phyloP scores from a whole-genome alignment of 306 rosid genomes.

The Leucaena leucocephala region DNA sequence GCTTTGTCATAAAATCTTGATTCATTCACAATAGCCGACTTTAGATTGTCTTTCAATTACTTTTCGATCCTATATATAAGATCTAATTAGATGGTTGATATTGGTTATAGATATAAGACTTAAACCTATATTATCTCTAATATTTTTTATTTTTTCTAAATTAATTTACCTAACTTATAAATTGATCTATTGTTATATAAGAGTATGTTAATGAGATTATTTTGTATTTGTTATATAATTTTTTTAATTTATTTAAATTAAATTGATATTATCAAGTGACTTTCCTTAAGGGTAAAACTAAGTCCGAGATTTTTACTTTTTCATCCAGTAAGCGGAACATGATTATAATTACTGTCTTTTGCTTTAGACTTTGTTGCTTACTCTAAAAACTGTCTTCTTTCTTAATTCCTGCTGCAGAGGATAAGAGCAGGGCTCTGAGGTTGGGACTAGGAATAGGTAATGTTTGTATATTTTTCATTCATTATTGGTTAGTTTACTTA shows the following conservation, averaged over 20 bases:
- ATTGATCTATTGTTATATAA: too few relatives aligned
- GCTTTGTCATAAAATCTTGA: background rate
- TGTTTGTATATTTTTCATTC: background rate
- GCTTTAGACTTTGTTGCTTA: background rate
- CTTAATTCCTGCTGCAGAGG: background rate
- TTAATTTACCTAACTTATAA: too few relatives aligned
- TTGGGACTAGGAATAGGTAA: slow-evolving; percentile 20
- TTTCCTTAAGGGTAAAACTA: background rate
- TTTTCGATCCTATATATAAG: background rate
- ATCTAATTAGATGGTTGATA: too few relatives aligned
- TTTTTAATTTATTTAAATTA: too few relatives aligned
- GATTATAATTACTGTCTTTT: background rate
- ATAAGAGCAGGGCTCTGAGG: background rate
- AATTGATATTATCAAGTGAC: background rate
- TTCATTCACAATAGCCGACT: background rate
- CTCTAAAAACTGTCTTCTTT: background rate
- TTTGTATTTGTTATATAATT: too few relatives aligned
- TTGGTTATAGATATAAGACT: too few relatives aligned
- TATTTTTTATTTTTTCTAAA: too few relatives aligned
- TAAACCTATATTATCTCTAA: too few relatives aligned
- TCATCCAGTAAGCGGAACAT: background rate
- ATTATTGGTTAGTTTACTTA: background rate
- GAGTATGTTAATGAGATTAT: too few relatives aligned
- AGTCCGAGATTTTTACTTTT: background rate
- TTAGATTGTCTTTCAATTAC: background rate